These are phyloP conservation scores for Calcarisporium arbuscula DNA, from an alignment of 2,329 filamentous ascomycete genomes.

Conservation along the genomic window DNA sequence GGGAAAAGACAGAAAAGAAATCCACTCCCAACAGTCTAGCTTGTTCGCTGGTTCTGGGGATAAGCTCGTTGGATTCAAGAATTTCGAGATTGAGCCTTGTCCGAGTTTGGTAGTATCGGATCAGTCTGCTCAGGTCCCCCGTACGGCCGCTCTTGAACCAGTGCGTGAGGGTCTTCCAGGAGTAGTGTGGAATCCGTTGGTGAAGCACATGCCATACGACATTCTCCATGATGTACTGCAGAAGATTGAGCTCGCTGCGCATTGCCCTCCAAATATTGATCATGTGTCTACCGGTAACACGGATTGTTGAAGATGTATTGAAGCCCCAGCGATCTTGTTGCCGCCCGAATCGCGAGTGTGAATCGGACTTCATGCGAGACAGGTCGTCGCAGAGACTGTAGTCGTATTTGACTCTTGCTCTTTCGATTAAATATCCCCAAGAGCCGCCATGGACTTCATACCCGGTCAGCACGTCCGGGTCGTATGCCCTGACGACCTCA, in stretches of 20 bases:
- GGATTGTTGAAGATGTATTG: conserved; percentile 85
- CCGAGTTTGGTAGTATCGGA: conserved; percentile 71
- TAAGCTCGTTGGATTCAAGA: conserved; percentile 80
- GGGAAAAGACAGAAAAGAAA: conserved; percentile 92
- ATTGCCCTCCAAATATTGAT: conserved; percentile 98
- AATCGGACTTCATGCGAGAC: conserved; percentile 78
- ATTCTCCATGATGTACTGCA: conserved; percentile 96
- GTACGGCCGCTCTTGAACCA: conserved; percentile 72
- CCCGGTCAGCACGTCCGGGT: conserved; percentile 89
- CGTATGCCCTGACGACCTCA: conserved; percentile 73
- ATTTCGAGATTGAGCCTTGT: conserved; percentile 85
- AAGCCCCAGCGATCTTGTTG: conserved; percentile 90
- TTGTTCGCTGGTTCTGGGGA: conserved; percentile 87
- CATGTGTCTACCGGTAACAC: conserved; percentile 89
- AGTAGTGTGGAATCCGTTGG: conserved; percentile 80
- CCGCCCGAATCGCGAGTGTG: conserved; percentile 77
- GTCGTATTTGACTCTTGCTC: conserved; percentile 78
- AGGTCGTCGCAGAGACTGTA: conserved; percentile 88
- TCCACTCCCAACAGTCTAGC: conserved; percentile 88
- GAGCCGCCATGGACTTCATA: conserved; percentile 92
- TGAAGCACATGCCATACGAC: conserved; percentile 88
- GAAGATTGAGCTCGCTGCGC: conserved; percentile 81
- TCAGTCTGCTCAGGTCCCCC: conserved; percentile 63
- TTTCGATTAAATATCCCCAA: conserved; percentile 93
- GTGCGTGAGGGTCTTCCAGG: conserved; percentile 67